These are phyloP conservation scores for Lentinula sp. DNA, from an alignment of 768 basidiomycete genomes.

Conservation along the genomic window DNA sequence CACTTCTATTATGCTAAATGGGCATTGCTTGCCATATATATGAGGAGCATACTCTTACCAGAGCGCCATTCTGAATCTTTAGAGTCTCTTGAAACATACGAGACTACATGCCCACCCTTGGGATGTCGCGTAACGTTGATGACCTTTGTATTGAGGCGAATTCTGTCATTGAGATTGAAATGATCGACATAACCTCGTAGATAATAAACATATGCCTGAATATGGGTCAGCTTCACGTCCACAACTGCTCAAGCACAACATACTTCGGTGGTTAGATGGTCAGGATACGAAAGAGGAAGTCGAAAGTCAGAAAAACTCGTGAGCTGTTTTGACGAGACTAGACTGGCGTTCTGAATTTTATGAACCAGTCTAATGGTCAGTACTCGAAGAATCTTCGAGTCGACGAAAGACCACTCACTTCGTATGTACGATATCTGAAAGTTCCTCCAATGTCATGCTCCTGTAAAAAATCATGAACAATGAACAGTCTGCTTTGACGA, in stretches of 20 bases:
- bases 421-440: conserved; percentile 42
- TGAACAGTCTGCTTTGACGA: background rate
- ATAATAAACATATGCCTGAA: conserved; percentile 45
- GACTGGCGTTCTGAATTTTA: conserved; percentile 27
- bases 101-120: conserved; percentile 29
- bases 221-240: background rate
- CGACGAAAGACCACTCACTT: conserved; percentile 19
- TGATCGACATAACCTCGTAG: conserved; percentile 37
- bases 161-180: conserved; percentile 31
- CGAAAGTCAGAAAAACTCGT: conserved; percentile 59
- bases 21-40: background rate
- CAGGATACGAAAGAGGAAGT: conserved; percentile 35
- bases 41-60: conserved; percentile 13
- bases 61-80: conserved; percentile 21
- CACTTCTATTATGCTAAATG: conserved; percentile 14
- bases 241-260: background rate
- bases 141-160: conserved; percentile 31
- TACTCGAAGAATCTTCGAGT: background rate
- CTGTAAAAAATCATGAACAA: background rate
- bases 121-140: conserved; percentile 26
- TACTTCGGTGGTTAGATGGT: conserved; percentile 41
- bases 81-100: conserved; percentile 19
- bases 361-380: conserved; percentile 12
- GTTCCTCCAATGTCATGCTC: conserved; percentile 48
- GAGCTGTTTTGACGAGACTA: conserved; percentile 55